Base-by-base conservation (phyloP, 257 asterid genomes). In the Nicotiana attenuata region DNA sequence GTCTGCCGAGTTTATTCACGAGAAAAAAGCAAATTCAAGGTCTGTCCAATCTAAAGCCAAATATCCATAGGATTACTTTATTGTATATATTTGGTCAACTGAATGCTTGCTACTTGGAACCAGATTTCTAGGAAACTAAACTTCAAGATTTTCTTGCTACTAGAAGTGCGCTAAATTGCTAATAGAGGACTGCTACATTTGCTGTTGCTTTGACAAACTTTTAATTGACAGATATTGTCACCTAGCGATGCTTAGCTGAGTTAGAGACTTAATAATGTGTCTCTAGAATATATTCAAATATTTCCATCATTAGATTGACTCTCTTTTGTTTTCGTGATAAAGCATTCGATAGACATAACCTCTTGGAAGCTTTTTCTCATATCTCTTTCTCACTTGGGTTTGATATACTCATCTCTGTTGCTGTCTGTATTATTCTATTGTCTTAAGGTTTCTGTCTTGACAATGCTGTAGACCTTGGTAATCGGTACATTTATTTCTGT, bases 21-120 rank as follows among this genome's bases (percentile, higher is more conserved):
- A 60, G 98, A 96, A 81, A 96, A 89, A 86, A 93, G 99, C 91
- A 96, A 96, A 88, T 94, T 96, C 78, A 96, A 96, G 99, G 99
- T 93, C 57, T 61, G 80, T 76, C 63, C 28, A 60, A 60, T 57
- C 16, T 63, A 20, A 76, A 38, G 19, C 22, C 24, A 50, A 11
- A 41, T 47, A 17, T 82, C 41, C 14, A 9, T 82, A 33, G 56
- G 66, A 56, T 26, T 67, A 13, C 33, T 57, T 61, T 65, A 47
- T 63, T 65, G 77, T 80, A 77, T 50, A 65, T 26, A 61, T 17
- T 61, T 65, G 38, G 19, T 47, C 38, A 47, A 15, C 24, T 15
- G 2, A 24, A 45, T 47, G 38, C 79, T 47, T 73, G 61, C 41
- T 73, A 24, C 79, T 47, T 73, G 79, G 1, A 47, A 14, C 24